Base-by-base conservation (phyloP, 441 rosid species). In the Pelargonium australe region DNA sequence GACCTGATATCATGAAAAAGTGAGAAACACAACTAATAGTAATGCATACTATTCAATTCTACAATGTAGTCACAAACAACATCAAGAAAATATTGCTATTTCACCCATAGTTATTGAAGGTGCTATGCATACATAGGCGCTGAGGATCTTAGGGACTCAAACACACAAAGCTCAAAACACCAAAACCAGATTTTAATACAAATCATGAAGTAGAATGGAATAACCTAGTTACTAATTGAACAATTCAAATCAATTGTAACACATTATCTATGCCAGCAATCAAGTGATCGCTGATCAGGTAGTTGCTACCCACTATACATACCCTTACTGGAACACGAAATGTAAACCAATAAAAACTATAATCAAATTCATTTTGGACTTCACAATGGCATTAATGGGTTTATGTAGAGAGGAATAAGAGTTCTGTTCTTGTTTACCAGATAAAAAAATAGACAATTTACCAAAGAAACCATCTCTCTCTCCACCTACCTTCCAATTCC, bases 1-100 rank as follows among this genome's bases (percentile, higher is more conserved):
- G 65, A 82, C 66, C 99, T 95, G 88, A 63, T 75, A 72, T 76
- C 58, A 34, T 64, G 65, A 77, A 40, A 71, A 60, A 13, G 25
- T 64, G 65, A 77, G 44, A 71, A 60, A 13, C 51, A 69, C 11
- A 77, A 65, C 51, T 66, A 63, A 66, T 61, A 63, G 68, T 45
- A 55, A 70, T 13, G 10, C 63, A 66, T 63, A 64, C 44, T 43
- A 73, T 66, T 57, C 57, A 68, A 75, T 69, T 73, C 64, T 58
- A 68, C 12, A 69, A 74, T 16, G 31, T 23, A 70, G 34, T 23
- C 23, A n/a, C n/a, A n/a, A n/a, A 20, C 34, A 13, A 64, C 23
- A 71, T 58, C 19, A 69, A 66, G 62, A 20, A 25, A 75, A 45
- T 2, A 60, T 60, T 60, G 23, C 25, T 2, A 20, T 20, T 60